A percentile compares a stretch with the other conserved stretches of the same genome.
These are phyloP conservation scores for Plectosphaerella sp. DNA, from an alignment of 2,329 filamentous ascomycete genomes.

Conservation along the genomic window DNA sequence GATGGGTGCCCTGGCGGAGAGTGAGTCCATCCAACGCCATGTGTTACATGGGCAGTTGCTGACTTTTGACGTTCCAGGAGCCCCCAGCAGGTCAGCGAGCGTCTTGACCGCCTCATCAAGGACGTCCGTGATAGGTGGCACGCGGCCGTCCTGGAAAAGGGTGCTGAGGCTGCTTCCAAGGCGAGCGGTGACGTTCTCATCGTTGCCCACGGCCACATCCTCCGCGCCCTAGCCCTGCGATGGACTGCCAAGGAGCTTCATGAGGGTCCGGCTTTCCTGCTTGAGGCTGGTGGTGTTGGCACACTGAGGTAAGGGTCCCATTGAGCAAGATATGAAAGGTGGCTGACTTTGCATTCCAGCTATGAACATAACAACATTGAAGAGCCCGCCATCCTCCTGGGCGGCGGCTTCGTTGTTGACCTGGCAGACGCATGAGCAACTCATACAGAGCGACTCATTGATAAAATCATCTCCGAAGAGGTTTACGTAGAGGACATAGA, in stretches of 20 bases:
- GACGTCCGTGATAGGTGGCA: slow-evolving; percentile 70
- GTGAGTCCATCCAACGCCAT: slow-evolving; percentile 41
- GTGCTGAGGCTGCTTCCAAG: slow-evolving; percentile 26
- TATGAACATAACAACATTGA: slow-evolving; percentile 77
- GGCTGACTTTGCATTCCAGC: slow-evolving; percentile 31
- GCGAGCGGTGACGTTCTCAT: slow-evolving; percentile 42
- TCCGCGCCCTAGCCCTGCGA: slow-evolving; percentile 81
- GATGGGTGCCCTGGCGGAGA: slow-evolving; percentile 85
- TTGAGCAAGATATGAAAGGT: background rate
- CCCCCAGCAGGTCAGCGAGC: slow-evolving; percentile 65
- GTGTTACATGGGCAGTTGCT: background rate
- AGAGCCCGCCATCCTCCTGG: slow-evolving; percentile 75
- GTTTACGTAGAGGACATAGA: no score
- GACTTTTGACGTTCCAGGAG: slow-evolving; percentile 36
- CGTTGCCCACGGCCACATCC: slow-evolving; percentile 86
- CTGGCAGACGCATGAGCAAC: no score
- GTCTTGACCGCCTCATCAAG: slow-evolving; percentile 71
- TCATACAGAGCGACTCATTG: no score
- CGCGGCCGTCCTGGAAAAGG: slow-evolving; percentile 53
- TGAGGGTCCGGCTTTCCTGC: slow-evolving; percentile 71
- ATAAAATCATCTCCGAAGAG: no score
- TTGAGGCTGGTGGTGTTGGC: slow-evolving; percentile 86
- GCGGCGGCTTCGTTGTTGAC: slow-evolving; percentile 62
- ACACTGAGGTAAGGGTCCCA: slow-evolving; percentile 60
- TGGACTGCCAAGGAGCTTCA: slow-evolving; percentile 73